These are phyloP conservation scores for Aspergillus ochraceoroseus DNA, from an alignment of 2,329 filamentous ascomycete genomes.

Conservation along the genomic window DNA sequence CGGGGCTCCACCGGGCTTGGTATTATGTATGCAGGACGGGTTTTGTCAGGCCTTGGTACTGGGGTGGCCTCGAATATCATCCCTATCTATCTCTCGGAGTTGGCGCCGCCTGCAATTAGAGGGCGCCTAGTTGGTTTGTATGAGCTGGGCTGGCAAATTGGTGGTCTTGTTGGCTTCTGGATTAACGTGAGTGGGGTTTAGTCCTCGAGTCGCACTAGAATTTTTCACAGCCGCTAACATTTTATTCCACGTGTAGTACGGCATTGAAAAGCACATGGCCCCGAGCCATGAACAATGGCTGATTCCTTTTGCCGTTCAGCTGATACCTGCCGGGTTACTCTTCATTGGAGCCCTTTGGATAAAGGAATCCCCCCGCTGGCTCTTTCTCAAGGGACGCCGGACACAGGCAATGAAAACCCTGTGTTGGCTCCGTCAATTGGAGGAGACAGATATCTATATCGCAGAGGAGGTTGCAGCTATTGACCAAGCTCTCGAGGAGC, in stretches of 20 bases:
- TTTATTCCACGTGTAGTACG: slow-evolving; percentile 44
- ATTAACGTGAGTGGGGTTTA: slow-evolving; percentile 38
- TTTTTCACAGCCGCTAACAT: slow-evolving; percentile 12
- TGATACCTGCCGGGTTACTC: slow-evolving; percentile 33
- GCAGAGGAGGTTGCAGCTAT: slow-evolving; percentile 67
- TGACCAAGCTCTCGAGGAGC: slow-evolving; percentile 63
- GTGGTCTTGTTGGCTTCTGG: slow-evolving; percentile 45
- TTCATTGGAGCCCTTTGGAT: slow-evolving; percentile 56
- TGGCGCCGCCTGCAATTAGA: slow-evolving; percentile 52
- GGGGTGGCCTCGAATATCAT: slow-evolving; percentile 52
- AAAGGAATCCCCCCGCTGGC: slow-evolving; percentile 61
- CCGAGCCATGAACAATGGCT: slow-evolving; percentile 31
- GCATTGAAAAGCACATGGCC: slow-evolving; percentile 40
- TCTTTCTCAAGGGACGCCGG: slow-evolving; percentile 63
- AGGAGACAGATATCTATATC: slow-evolving; percentile 54
- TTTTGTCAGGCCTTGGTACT: slow-evolving; percentile 51
- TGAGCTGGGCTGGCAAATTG: slow-evolving; percentile 50
- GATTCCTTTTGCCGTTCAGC: slow-evolving; percentile 33
- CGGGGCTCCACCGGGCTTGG: slow-evolving; percentile 56
- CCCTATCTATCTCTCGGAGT: slow-evolving; percentile 54
- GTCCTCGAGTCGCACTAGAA: too few species aligned
- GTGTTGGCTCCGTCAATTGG: slow-evolving; percentile 41
- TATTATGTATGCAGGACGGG: slow-evolving; percentile 50
- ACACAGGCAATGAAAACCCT: slow-evolving; percentile 58
- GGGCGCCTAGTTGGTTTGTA: slow-evolving; percentile 52